Evolutionary conservation across 164 flowering plant species (phyloP), one percentile per base, ranked within the genome.

Genomic region (Annona cherimola): DNA sequence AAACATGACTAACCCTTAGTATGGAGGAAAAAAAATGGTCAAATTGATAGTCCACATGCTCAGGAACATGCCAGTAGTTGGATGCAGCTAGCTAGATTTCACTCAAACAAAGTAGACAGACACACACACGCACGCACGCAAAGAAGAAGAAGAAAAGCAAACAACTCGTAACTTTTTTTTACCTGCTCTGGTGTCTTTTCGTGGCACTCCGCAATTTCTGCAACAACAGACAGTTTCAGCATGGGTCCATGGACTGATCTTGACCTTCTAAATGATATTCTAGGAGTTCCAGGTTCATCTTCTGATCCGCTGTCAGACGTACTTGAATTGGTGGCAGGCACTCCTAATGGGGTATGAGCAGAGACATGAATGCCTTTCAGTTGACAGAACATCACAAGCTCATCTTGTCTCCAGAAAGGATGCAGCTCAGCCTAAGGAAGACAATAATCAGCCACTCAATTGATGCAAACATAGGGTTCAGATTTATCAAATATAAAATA

Each of bases 401-500:
- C 90, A 74, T 88, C 88, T 80, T 88, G 92, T 79, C 88, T 82
- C 92, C 90, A 88, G 69, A 88, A 87, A 8, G 92, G 90, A 57
- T 87, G 92, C 84, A 87, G 74, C 77, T 88, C 92, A 45, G 85
- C 86, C 92, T 86, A 73, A 63, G 66, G 46, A 76, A 62, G 45
- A 40, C 63, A 68, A 76, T 59, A 73, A 75, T 44, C 26, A 50
- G 71, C 72, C 55, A 73, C 65, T 4, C 67, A 66, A 40, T 18
- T 44, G 44, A 43, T 50, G 57, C 57, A 2, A 50, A 12, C n/a
- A 54, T 8, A 42, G 42, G 3, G 45, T 42, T 41, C n/a, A 64
- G 41, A 64, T 9, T 3, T 26, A 26, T 26, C 35, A 26, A 26
- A 26, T 26, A 26, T 26, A 26, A 26, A 26, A 26, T 26, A 26